Base-by-base conservation (phyloP, 2,329 filamentous ascomycete genomes). In the Tympanopsis confertula region DNA sequence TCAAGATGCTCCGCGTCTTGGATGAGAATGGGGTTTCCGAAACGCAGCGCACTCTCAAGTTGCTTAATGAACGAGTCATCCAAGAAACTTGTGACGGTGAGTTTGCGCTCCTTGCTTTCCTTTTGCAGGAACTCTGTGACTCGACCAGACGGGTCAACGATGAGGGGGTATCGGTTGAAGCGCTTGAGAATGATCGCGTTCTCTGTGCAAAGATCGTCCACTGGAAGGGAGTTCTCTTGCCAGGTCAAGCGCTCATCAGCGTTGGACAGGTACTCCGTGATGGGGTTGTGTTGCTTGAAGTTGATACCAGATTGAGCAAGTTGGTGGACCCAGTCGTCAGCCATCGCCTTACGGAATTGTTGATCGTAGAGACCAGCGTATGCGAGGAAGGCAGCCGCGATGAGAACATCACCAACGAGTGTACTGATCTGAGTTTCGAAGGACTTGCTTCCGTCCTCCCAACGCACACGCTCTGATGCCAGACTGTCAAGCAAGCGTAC, bases 11-110 rank as follows among this genome's bases (percentile, higher is more conserved):
- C 93, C 1, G 91, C 93, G 57, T 98, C 91, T 59, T 98, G 91
- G 42, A 98, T 98, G 43, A 98, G 75, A 47, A 98, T 98, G 1
- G 91, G 89, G 54, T 98, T 98, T 53, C 91, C 91, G 61, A 98
- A 98, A 54, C 91, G 86, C 44, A 98, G 70, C 14, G 91, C 91
- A 53, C 88, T 96, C 63, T 98, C 91, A 13, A 98, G 69, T 56
- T 98, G 91, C 61, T 98, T 98, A 43, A 91, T 91, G 57, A 98
- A 98, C 0, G 86, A 93, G 55, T 94, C 89, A 53, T 98, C 93
- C 55, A 98, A 62, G 74, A 98, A 98, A 61, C 91, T 96, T 1
- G 91, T 98, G 37, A 98, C 86, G 0, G 89, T 98, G 42, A 98
- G 75, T 38, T 88, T 86, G 40, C 89, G 79, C 38, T 94, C 87